These are phyloP conservation scores for Xylariaceae sp. DNA, from an alignment of 2,329 filamentous ascomycete species.

Conservation along the genomic window DNA sequence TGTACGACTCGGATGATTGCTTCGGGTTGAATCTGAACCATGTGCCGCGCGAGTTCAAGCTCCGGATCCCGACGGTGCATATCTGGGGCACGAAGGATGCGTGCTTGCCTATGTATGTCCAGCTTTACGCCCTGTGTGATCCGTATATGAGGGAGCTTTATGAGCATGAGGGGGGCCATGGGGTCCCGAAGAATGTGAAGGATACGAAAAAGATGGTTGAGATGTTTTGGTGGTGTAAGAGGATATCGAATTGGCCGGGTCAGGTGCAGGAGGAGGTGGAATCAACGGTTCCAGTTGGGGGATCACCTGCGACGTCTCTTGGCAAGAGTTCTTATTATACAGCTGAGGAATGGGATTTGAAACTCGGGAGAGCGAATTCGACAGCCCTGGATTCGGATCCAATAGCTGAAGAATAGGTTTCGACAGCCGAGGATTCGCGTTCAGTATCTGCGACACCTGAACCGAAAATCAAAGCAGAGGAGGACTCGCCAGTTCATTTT, in stretches of 20 bases:
- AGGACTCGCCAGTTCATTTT: too few relatives aligned
- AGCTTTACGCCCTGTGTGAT: constrained; percentile 31
- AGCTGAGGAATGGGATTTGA: too few relatives aligned
- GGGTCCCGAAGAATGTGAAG: constrained; percentile 19
- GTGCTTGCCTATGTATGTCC: constrained; percentile 24
- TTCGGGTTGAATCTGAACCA: constrained; percentile 31
- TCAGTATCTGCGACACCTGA: too few relatives aligned
- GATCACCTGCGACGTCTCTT: too few relatives aligned
- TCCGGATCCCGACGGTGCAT: constrained; percentile 31
- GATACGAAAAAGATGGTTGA: constrained; percentile 18
- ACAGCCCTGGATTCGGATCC: too few relatives aligned
- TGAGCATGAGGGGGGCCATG: constrained; percentile 19
- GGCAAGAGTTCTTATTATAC: too few relatives aligned
- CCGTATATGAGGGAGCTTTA: constrained; percentile 29
- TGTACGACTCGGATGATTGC: constrained; percentile 31
- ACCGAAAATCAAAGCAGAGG: too few relatives aligned
- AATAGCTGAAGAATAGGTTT: too few relatives aligned
- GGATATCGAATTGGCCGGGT: constrained; percentile 28
- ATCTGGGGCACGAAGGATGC: constrained; percentile 28
- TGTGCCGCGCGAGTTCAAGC: constrained; percentile 28
- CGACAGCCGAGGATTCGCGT: too few relatives aligned
- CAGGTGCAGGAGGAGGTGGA: background rate
- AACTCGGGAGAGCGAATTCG: too few relatives aligned
- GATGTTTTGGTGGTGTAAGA: constrained; percentile 26
- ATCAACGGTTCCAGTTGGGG: too few relatives aligned